Evolutionary conservation across 2,329 filamentous ascomycete genomes (phyloP), one percentile per base, ranked within the genome.

Genomic region (Fusarium drepaniforme): DNA sequence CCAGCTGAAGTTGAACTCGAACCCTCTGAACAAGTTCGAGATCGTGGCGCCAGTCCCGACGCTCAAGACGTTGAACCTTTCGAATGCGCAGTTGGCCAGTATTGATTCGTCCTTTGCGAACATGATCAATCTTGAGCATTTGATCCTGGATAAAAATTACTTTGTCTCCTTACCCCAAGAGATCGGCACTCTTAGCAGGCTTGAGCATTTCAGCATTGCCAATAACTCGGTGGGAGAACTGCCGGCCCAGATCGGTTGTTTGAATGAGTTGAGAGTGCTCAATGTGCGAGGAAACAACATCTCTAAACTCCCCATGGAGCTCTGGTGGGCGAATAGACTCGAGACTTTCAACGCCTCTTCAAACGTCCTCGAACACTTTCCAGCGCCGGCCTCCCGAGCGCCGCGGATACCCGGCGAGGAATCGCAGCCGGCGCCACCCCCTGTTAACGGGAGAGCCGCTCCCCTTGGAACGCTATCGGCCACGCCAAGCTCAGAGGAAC

Each of bases 201-300:
- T 99, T 35, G 96, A 98, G 80, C 93, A 97, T 82, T 93, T 99
- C 80, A 98, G 95, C 83, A 95, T 98, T 74, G 95, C 96, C 44
- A 94, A 96, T 82, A 99, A 99, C 81, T 93, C 93, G 0, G 88
- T 99, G 5, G 94, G 93, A 70, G 92, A 94, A 75, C 86, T 99
- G 35, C 97, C 97, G 5, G 84, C 93, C 1, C 95, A 98, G 76
- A 95, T 99, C 75, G 97, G 97, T 7, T 96, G 94, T 74, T 88
- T 99, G 28, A 90, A 89, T 1, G 96, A 98, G 82, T 87, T 99
- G 72, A 93, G 92, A 64, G 93, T 95, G 72, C 87, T 99, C 46
- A 96, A 99, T 81, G 89, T 98, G 21, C 91, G 96, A 73, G 95
- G 97, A 80, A 99, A 98, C 85, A 99, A 98, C 80, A 89, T 99